phyloP scores from a whole-genome alignment of 306 rosid genomes.

The Inga leiocalycina region DNA sequence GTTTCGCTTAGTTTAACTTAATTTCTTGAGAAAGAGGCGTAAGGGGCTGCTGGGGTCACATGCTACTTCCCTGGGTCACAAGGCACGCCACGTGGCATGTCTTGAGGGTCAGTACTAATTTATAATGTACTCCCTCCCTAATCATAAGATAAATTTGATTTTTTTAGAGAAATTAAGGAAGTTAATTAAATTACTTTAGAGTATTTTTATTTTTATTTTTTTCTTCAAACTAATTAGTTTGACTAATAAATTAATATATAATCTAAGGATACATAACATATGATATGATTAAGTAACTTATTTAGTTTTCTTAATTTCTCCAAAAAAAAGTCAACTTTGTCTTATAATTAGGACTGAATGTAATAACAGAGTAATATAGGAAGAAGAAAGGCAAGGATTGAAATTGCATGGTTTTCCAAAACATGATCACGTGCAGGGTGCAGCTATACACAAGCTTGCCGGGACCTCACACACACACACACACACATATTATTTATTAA shows the following conservation, averaged over 20 bases:
- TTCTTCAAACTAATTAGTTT: too few relatives aligned
- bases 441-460: conserved; percentile 38
- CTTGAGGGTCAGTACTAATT: conserved; percentile 30
- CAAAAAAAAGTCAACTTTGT: too few relatives aligned
- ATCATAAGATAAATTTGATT: too few relatives aligned
- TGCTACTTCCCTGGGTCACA: conserved; percentile 57
- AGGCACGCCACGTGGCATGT: conserved; percentile 72
- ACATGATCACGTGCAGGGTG: conserved; percentile 77
- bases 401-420: conserved; percentile 49
- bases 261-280: too few relatives aligned
- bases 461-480: conserved; percentile 41
- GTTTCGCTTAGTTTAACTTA: background rate
- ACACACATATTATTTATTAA: too few relatives aligned
- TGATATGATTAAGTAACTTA: too few relatives aligned
- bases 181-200: too few relatives aligned
- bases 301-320: too few relatives aligned
- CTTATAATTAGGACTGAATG: rapidly evolving
- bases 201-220: too few relatives aligned
- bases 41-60: conserved; percentile 46
- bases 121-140: background rate
- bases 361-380: background rate
- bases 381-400: conserved; percentile 44
- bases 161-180: too few relatives aligned
- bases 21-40: background rate
- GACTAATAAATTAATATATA: too few relatives aligned